Percentiles rank a stretch among this genome's conserved stretches.
Conservation (phyloP, 768 basidiomycete genomes). For the Terana coerulea region DNA sequence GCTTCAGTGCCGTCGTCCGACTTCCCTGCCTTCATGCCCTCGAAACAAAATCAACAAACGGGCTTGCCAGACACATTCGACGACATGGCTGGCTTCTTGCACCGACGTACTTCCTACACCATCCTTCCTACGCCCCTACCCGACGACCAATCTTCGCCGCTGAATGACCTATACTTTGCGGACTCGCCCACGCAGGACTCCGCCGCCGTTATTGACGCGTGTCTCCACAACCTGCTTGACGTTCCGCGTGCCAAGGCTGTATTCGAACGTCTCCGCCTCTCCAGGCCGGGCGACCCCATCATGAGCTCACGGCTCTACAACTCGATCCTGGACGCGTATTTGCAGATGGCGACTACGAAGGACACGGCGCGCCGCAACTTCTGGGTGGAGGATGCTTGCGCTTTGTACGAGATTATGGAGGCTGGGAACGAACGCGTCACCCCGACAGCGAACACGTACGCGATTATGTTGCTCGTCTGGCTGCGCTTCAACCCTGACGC, state of each 20-base stretch:
- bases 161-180: slow-evolving; percentile 53
- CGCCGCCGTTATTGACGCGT: slow-evolving; percentile 79
- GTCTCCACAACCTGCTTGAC: slow-evolving; percentile 71
- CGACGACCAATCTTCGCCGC: slow-evolving; percentile 33
- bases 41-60: neutral
- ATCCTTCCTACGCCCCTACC: slow-evolving; percentile 69
- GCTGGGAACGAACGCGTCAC: slow-evolving; percentile 38
- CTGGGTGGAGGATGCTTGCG: slow-evolving; percentile 65
- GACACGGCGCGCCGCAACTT: slow-evolving; percentile 39
- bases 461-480: slow-evolving; percentile 60
- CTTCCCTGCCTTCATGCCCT: slow-evolving; percentile 36
- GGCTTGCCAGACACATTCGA: slow-evolving; percentile 17
- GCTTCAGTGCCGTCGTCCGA: slow-evolving; percentile 34
- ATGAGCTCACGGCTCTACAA: slow-evolving; percentile 53
- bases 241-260: slow-evolving; percentile 72
- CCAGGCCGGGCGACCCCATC: slow-evolving; percentile 40
- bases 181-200: slow-evolving; percentile 66
- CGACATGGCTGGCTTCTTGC: slow-evolving; percentile 51
- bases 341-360: slow-evolving; percentile 50
- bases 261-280: slow-evolving; percentile 57
- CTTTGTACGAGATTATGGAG: slow-evolving; percentile 58
- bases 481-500: slow-evolving; percentile 40
- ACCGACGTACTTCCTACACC: slow-evolving; percentile 45
- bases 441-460: slow-evolving; percentile 62
- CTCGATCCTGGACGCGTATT: slow-evolving; percentile 61